Percentiles rank a stretch among this genome's conserved stretches.
Conservation (phyloP, 768 basidiomycete genomes). For the Agrocybe praecox region DNA sequence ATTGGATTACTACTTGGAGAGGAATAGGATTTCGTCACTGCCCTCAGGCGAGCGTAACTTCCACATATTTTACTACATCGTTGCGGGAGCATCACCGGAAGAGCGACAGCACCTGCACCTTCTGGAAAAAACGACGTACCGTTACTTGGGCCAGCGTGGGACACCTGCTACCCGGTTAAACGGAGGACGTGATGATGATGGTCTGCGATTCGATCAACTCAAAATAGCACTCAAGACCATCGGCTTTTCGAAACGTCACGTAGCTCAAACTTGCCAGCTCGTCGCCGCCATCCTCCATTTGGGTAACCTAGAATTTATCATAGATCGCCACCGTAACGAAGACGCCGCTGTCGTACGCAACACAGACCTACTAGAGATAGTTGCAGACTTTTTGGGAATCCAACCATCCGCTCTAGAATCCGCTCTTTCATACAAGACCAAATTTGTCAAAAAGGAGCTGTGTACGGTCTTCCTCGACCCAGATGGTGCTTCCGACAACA, state of each 20-base stretch:
- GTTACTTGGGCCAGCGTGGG: conserved; percentile 81
- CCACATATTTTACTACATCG: conserved; percentile 97
- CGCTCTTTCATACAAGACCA: conserved; percentile 88
- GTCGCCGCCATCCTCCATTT: conserved; percentile 95
- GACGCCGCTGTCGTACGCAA: conserved; percentile 94
- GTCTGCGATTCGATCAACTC: conserved; percentile 88
- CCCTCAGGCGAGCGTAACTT: conserved; percentile 95
- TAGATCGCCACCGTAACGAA: conserved; percentile 82
- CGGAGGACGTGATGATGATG: conserved; percentile 74
- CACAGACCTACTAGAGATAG: conserved; percentile 75
- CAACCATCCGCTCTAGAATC: conserved; percentile 70
- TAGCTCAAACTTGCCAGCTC: conserved; percentile 94
- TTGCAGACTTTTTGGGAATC: conserved; percentile 92
- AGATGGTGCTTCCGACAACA: conserved; percentile 89
- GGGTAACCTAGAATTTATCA: conserved; percentile 91
- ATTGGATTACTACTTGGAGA: conserved; percentile 94
- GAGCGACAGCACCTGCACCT: conserved; percentile 90
- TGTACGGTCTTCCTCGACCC: conserved; percentile 96
- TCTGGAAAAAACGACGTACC: conserved; percentile 76
- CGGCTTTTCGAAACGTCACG: conserved; percentile 91
- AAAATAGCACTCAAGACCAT: conserved; percentile 93
- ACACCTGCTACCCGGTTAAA: conserved; percentile 40
- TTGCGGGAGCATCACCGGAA: conserved; percentile 86
- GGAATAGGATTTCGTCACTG: conserved; percentile 84
- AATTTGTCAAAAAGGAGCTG: conserved; percentile 93